phyloP scores from a whole-genome alignment of 1,139 yeast genomes.

The Meyerozyma athensensis region DNA sequence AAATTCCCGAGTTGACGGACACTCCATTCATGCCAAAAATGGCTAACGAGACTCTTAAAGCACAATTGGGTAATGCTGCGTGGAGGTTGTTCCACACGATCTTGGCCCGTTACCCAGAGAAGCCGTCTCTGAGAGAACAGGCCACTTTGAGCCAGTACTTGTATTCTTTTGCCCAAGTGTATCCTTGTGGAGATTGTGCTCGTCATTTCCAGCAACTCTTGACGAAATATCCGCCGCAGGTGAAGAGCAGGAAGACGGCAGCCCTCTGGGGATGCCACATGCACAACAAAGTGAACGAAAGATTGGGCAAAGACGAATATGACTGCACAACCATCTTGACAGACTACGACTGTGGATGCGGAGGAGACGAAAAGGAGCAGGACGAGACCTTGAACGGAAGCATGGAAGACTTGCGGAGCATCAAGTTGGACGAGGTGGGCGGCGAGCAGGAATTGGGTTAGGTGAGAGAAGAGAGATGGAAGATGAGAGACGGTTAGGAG shows the following conservation, averaged over 20 bases:
- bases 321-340: conserved; percentile 83
- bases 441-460: background rate
- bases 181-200: conserved; percentile 95
- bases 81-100: conserved; percentile 89
- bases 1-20: conserved; percentile 25
- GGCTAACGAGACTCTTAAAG: conserved; percentile 59
- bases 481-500: no score
- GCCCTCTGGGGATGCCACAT: conserved; percentile 95
- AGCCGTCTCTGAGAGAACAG: conserved; percentile 61
- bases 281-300: conserved; percentile 70
- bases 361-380: conserved; percentile 54
- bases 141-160: conserved; percentile 53
- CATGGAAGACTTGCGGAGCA: conserved; percentile 33
- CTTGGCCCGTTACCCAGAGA: conserved; percentile 84
- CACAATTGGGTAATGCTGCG: conserved; percentile 80
- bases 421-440: conserved; percentile 35
- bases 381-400: conserved; percentile 34
- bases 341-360: conserved; percentile 96
- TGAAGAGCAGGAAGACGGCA: conserved; percentile 70
- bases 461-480: background rate
- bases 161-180: conserved; percentile 66
- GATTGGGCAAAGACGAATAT: conserved; percentile 64
- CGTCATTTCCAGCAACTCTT: conserved; percentile 75
- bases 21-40: conserved; percentile 82
- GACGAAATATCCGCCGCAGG: conserved; percentile 77